A percentile compares a stretch with the other conserved stretches of the same genome.
These are phyloP conservation scores for Suillus weaverae DNA, from an alignment of 768 basidiomycete species.

Conservation along the genomic window DNA sequence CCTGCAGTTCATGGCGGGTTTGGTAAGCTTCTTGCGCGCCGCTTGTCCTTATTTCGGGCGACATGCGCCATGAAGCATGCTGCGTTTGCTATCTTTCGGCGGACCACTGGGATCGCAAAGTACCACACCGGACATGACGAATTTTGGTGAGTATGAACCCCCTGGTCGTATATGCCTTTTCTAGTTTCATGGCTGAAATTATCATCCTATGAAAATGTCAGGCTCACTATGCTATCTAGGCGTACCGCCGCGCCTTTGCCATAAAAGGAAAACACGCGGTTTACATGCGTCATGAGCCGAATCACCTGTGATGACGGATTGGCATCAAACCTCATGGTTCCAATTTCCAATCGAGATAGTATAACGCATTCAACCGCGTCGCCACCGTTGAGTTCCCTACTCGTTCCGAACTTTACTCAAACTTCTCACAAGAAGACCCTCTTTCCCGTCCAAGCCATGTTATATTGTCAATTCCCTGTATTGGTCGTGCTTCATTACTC, in stretches of 20 bases:
- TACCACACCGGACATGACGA: not conserved
- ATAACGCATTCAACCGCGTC: constrained; percentile 24
- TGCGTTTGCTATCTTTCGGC: not conserved
- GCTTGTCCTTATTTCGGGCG: constrained; percentile 1
- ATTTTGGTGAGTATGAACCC: not conserved
- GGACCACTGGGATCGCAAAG: not conserved
- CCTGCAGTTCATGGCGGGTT: constrained; percentile 3
- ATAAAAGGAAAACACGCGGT: constrained; percentile 36
- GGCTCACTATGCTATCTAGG: constrained; percentile 8
- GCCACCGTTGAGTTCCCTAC: constrained; percentile 15
- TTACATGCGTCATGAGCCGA: constrained; percentile 28
- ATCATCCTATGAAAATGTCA: not conserved
- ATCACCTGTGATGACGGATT: not conserved
- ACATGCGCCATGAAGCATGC: not conserved
- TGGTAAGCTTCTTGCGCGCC: constrained; percentile 3
- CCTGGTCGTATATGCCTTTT: not conserved
- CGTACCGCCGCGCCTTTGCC: constrained; percentile 23
- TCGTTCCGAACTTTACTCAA: constrained; percentile 32
- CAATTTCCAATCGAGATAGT: constrained; percentile 25
- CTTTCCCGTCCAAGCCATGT: constrained; percentile 6
- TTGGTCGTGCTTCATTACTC: constrained; percentile 19
- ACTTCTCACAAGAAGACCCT: constrained; percentile 16
- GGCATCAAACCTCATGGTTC: constrained; percentile 31
- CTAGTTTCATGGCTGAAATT: not conserved
- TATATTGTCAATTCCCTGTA: constrained; percentile 11